phyloP scores from a whole-genome alignment of 805 yeast genomes.

The Candida vaughaniae region DNA sequence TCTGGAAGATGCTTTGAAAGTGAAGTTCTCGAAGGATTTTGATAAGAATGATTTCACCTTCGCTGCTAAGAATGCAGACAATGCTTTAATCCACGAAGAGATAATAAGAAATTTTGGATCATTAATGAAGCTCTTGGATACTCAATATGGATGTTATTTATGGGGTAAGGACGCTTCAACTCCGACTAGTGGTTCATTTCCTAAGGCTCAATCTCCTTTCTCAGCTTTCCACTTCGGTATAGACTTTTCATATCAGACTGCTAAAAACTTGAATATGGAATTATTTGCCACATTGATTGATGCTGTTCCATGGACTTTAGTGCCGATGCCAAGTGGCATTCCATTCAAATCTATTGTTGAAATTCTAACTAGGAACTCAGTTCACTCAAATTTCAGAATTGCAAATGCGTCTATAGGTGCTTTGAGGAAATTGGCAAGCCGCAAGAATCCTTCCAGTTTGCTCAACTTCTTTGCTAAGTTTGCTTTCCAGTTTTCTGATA shows the following conservation, averaged over 20 bases:
- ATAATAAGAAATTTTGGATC: conserved; percentile 57
- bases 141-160: conserved; percentile 45
- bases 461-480: conserved; percentile 74
- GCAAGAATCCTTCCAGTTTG: conserved; percentile 65
- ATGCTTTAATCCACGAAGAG: conserved; percentile 64
- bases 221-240: conserved; percentile 41
- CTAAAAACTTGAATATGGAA: conserved; percentile 47
- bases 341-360: conserved; percentile 70
- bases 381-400: conserved; percentile 63
- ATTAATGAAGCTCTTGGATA: conserved; percentile 59
- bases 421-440: conserved; percentile 62
- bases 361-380: conserved; percentile 70
- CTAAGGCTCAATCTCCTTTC: conserved; percentile 38
- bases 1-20: conserved; percentile 42
- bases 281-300: conserved; percentile 70
- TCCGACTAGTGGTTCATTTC: conserved; percentile 11
- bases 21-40: background rate
- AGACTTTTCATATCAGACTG: conserved; percentile 32
- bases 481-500: conserved; percentile 78
- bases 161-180: conserved; percentile 18
- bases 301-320: conserved; percentile 64
- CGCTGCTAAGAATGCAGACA: conserved; percentile 44
- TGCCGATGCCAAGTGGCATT: conserved; percentile 36
- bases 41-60: conserved; percentile 31
- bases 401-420: conserved; percentile 64